phyloP scores from a whole-genome alignment of 2,329 filamentous ascomycete species.

The Paecilomyces sp. region DNA sequence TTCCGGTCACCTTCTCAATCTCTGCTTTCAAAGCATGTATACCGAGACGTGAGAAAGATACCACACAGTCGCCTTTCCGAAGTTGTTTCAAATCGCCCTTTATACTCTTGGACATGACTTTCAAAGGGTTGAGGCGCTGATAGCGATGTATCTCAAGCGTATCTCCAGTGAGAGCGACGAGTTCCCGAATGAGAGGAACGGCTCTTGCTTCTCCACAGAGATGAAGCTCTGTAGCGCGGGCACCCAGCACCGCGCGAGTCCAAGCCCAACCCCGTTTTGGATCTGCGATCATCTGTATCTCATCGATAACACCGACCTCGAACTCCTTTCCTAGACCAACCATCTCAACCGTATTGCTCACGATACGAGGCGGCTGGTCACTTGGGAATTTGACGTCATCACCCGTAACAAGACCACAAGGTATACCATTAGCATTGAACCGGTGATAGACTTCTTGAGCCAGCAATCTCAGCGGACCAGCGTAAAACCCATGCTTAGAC shows the following conservation, averaged over 20 bases:
- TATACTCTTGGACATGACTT: conserved; percentile 59
- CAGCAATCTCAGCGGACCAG: conserved; percentile 78
- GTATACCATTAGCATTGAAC: conserved; percentile 67
- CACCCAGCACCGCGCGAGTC: conserved; percentile 82
- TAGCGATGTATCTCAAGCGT: conserved; percentile 76
- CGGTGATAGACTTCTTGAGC: conserved; percentile 94
- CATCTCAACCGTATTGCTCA: conserved; percentile 95
- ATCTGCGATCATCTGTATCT: conserved; percentile 95
- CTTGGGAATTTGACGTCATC: conserved; percentile 74
- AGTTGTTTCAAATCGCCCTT: conserved; percentile 58
- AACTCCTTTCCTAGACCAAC: conserved; percentile 51
- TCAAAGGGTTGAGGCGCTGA: conserved; percentile 70
- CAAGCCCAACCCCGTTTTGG: conserved; percentile 80
- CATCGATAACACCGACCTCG: conserved; percentile 93
- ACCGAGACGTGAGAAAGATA: conserved; percentile 73
- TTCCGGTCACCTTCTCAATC: conserved; percentile 69
- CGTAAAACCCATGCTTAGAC: conserved; percentile 73
- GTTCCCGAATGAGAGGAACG: conserved; percentile 67
- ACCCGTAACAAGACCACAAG: conserved; percentile 78
- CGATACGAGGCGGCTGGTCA: conserved; percentile 50
- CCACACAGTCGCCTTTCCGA: conserved; percentile 82
- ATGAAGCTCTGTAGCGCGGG: conserved; percentile 83
- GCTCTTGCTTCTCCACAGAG: conserved; percentile 84
- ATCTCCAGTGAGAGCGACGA: conserved; percentile 76
- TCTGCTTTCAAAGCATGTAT: conserved; percentile 73